Evolutionary conservation across 2,329 filamentous ascomycete species (phyloP).

Genomic region (Cladosporium oxysporum): DNA sequence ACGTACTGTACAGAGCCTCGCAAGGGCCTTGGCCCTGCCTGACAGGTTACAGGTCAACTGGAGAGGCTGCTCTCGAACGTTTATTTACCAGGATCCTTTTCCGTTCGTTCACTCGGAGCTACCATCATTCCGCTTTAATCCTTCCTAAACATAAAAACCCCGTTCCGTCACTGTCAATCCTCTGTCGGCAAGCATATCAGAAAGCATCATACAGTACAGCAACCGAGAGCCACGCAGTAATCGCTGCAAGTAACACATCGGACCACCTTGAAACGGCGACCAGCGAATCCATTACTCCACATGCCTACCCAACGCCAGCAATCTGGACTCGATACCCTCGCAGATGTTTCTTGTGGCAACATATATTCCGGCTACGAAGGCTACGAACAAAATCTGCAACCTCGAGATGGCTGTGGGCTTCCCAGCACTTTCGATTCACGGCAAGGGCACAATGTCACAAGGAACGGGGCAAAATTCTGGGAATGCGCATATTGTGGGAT

Average conservation of each 20-base stretch:
- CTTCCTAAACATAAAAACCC: too few species aligned
- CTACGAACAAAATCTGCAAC: not conserved
- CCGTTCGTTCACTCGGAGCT: not conserved
- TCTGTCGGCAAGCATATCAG: too few species aligned
- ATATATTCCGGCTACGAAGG: not conserved
- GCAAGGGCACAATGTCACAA: not conserved
- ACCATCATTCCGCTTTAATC: too few species aligned
- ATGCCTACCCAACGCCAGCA: too few species aligned
- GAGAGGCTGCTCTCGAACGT: not conserved
- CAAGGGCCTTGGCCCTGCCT: not conserved
- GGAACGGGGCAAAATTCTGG: not conserved
- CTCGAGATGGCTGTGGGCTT: not conserved
- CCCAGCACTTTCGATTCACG: not conserved
- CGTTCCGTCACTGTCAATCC: too few species aligned
- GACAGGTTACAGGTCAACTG: not conserved
- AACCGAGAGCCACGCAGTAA: too few species aligned
- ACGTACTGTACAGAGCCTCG: too few species aligned
- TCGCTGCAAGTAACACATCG: too few species aligned
- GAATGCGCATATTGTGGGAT: not conserved
- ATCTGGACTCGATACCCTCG: too few species aligned
- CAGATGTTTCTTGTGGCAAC: not conserved
- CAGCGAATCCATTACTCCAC: too few species aligned
- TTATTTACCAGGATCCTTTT: not conserved
- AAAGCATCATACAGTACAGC: too few species aligned
- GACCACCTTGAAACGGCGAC: too few species aligned